Evolutionary conservation across 805 yeast genomes (phyloP), one percentile per base, ranked within the genome.

Genomic region (Cephaloascus fragrans): DNA sequence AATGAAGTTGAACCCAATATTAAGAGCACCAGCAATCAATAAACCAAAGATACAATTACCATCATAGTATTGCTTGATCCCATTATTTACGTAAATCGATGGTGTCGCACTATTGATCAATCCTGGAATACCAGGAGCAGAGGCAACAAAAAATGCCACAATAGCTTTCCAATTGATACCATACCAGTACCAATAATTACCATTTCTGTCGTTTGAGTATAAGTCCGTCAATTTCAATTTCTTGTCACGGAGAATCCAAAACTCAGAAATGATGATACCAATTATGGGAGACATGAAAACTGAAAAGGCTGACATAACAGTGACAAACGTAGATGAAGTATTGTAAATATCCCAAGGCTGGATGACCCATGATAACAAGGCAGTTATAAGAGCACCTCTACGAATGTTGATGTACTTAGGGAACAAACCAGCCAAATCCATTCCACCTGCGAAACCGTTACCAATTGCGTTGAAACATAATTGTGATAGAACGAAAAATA

Each of bases 101-200:
- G 61, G 35, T 53, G 28, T 23, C 12, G 59, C 64, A 48, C 61
- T 45, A 56, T 62, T 45, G 52, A 59, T 59, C 43, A 69, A 53
- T 28, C 79, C 79, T 3, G 79, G 79, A 19, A 73, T 41, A 17
- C 73, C 73, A 15, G 75, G 77, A 9, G 66, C 61, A 50, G 64
- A 56, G 26, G 69, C 67, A 4, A 53, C 44, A 3, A 59, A 33
- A 64, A 69, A 70, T 8, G 66, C 55, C 3, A 56, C 36, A 10
- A 64, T 39, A 14, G 65, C 62, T 46, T 69, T 57, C 61, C 64
- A 63, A 49, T 73, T 69, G 44, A 63, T 36, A 8, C 77, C 78
- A 26, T 53, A 44, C 42, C 51, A 34, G 50, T 65, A 65, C 61
- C 65, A 70, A 48, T 69, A 74, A 23, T 55, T 56, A 5, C 69